Evolutionary conservation across 371 early-diverging fungal species (phyloP).

Genomic region (Rhizopus stolonifer): DNA sequence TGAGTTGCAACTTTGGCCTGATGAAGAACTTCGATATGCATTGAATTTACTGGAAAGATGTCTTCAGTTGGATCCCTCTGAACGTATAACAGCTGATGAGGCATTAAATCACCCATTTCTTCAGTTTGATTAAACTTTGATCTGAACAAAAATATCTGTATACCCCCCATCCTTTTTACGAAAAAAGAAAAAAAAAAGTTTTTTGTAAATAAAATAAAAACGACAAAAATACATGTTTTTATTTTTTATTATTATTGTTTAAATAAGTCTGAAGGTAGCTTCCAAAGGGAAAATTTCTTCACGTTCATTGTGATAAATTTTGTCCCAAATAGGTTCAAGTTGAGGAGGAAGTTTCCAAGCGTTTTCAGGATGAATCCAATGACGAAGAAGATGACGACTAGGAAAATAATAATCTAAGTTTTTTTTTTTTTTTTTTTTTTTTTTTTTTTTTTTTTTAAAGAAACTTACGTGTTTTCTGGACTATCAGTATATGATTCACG

Average conservation of each 20-base stretch:
- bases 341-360: slow-evolving; percentile 31
- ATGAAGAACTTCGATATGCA: slow-evolving; percentile 29
- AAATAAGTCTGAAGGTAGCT: slow-evolving; percentile 22
- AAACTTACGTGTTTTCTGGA: slow-evolving; percentile 22
- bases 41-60: slow-evolving; percentile 48
- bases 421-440: background rate
- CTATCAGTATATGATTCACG: slow-evolving; percentile 31
- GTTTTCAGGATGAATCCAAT: slow-evolving; percentile 34
- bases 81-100: slow-evolving; percentile 58
- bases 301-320: slow-evolving; percentile 21
- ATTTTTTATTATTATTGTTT: background rate
- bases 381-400: slow-evolving; percentile 35
- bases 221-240: too few species aligned
- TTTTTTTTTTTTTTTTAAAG: too few species aligned
- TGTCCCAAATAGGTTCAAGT: slow-evolving; percentile 24
- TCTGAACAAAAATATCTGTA: background rate
- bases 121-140: background rate
- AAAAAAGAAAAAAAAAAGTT: too few species aligned
- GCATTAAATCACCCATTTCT: slow-evolving; percentile 66
- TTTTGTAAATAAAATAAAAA: too few species aligned
- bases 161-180: background rate
- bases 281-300: slow-evolving; percentile 31
- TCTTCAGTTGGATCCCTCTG: slow-evolving; percentile 40
- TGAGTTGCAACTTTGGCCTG: slow-evolving; percentile 13
- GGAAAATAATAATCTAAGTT: background rate